Base-by-base conservation (phyloP, 2,329 filamentous ascomycete genomes). In the Apiospora koreana region DNA sequence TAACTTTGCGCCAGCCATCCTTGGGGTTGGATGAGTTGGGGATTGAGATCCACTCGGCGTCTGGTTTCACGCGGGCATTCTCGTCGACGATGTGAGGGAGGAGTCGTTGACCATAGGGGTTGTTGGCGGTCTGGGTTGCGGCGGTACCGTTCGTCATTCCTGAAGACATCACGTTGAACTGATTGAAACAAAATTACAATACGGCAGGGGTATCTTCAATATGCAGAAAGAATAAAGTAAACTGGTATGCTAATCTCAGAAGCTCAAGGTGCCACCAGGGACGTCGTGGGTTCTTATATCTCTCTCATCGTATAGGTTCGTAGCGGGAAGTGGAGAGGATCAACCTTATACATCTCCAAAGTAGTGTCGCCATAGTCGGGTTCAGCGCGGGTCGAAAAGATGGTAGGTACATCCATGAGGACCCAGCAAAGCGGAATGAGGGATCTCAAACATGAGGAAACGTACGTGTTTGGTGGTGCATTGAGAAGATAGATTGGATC, bases 1-100 rank as follows among this genome's bases (percentile, higher is more conserved):
- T 81, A 65, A 85, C 73, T 16, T 72, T 46, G 69, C 75, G 79
- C 81, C 82, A 85, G 6, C 83, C 83, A 65, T 84, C 82, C 25
- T 78, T 74, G 16, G 80, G 80, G 58, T 82, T 66, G 0, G 78
- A 77, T 0, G 78, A 79, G 2, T 76, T 74, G 5, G 83, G 82
- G 21, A 80, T 71, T 6, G 76, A 78, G 65, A 83, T 75, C 67
- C 76, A 80, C 46, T 82, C 77, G 14, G 76, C 74, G 23, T 77
- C 48, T 1, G 83, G 83, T 1, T 81, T 76, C 5, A 69, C 75
- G 9, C 68, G 66, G 38, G 83, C 82, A 16, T 76, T 74, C 1
- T 82, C 79, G 71, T 85, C 82, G 65, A 85, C 74, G 54, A 84
- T 75, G 69, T 81, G 76, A 21, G 81, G 77, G 9, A 84, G 70